Percentiles rank a stretch among this genome's conserved stretches.
These are phyloP conservation scores for Amanita muscaria DNA, from an alignment of 768 basidiomycete species.

Conservation along the genomic window DNA sequence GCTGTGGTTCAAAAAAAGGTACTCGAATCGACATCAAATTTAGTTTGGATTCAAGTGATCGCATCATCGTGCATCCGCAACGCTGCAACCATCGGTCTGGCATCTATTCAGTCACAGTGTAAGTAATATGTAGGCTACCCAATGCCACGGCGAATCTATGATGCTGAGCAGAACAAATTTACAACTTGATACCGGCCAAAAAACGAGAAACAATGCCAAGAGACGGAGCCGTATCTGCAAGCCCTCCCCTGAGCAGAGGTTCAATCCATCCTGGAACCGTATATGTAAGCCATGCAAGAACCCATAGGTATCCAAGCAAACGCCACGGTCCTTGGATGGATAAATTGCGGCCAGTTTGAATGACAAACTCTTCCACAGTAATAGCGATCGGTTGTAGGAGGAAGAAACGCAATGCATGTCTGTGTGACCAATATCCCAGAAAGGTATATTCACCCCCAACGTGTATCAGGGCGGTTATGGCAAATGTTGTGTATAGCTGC, in stretches of 20 bases:
- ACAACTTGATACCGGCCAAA: neutral
- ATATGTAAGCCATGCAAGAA: conserved; percentile 19
- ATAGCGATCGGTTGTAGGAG: conserved; percentile 25
- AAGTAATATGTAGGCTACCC: too few relatives aligned
- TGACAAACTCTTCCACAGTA: conserved; percentile 23
- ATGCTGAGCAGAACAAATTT: too few relatives aligned
- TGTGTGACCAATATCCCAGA: conserved; percentile 8
- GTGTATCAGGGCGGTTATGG: conserved; percentile 25
- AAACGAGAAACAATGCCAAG: conserved; percentile 6
- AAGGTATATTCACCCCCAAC: conserved; percentile 25
- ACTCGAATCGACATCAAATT: too few relatives aligned
- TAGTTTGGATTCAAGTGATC: too few relatives aligned
- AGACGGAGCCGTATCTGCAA: conserved; percentile 5
- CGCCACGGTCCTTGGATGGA: conserved; percentile 10
- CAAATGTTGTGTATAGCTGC: conserved; percentile 19
- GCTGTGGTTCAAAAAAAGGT: too few relatives aligned
- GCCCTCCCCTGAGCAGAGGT: conserved; percentile 11
- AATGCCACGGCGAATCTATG: too few relatives aligned
- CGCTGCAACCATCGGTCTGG: too few relatives aligned
- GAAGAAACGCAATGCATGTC: conserved; percentile 19
- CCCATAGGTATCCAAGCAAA: conserved; percentile 20
- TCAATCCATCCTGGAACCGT: conserved; percentile 17
- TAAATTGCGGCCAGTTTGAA: conserved; percentile 12
- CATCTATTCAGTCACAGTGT: too few relatives aligned
- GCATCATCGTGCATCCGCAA: too few relatives aligned